Evolutionary conservation across 139 green algal genomes (phyloP), one percentile per base, ranked within the genome.

Genomic region (Zygnema circumcarinatum): DNA sequence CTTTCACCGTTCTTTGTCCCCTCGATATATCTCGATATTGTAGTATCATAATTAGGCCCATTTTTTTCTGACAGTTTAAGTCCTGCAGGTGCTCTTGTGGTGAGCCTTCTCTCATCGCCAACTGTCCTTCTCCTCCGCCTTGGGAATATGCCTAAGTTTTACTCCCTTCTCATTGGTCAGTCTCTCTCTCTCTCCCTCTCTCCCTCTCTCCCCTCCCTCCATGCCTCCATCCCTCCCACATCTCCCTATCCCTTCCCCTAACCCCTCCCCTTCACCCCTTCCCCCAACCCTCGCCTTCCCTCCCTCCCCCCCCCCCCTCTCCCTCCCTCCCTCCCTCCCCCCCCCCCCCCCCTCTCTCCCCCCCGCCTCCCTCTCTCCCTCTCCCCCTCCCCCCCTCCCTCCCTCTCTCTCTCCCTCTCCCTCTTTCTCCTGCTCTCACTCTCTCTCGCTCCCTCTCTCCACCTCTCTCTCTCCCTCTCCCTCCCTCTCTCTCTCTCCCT

Each of bases 121-220:
- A 33, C 11, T 22, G 79, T 86, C 36, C 36, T 41, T 7, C 21
- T 29, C 31, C 32, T 86, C 31, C 67, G 3, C 32, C 42, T 83
- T 68, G 31, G 79, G 41, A 20, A 68, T 32, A 20, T 7, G 62
- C 79, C 79, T 40, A 86, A 86, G 21, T 68, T 86, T 39, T 86
- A 35, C n/a, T 81, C 79, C 3, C 79, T 86, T 36, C 68, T 79
- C 69, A 3, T 11, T 41, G 7, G 3, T 11, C 69, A 7, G 7
- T 16, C 7, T 62, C 47, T 62, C 47, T 78, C 35, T 25, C 35
- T 40, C 35, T 78, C 69, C 35, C 35, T 42, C 7, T 41, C 69
- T 36, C 16, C 69, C 16, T 25, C 69, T 29, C 11, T 40, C 36
- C 69, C 36, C 69, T 40, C 35, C 11, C 69, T 16, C 36, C 69